These are phyloP conservation scores for Chlorella ohadii DNA, from an alignment of 139 green algal genomes.

Conservation along the genomic window DNA sequence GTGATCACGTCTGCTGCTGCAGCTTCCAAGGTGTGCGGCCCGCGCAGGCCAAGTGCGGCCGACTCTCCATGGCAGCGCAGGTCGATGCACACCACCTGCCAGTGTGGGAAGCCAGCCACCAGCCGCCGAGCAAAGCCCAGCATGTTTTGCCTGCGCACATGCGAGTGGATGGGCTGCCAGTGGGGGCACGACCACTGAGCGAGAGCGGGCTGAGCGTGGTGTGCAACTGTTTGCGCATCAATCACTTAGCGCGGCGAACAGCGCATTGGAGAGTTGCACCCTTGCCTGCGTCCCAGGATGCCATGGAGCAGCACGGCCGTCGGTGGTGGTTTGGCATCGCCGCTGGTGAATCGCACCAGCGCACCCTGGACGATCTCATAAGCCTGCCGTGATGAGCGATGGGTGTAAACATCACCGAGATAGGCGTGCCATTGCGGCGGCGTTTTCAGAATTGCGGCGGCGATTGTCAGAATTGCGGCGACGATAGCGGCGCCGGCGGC, in stretches of 20 bases:
- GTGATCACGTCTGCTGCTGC: constrained; percentile 78
- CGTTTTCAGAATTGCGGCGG: neutral
- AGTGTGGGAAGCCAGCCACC: constrained; percentile 74
- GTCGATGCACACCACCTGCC: constrained; percentile 90
- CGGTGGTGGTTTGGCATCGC: constrained; percentile 56
- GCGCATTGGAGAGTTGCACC: no score
- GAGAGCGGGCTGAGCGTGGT: no score
- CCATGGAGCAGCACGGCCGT: constrained; percentile 95
- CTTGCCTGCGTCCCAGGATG: constrained; percentile 68
- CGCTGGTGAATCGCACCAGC: constrained; percentile 47
- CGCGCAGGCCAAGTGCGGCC: constrained; percentile 42
- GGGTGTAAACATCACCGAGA: neutral
- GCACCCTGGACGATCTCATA: constrained; percentile 68
- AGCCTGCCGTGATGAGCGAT: constrained; percentile 11
- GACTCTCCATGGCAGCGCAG: constrained; percentile 93
- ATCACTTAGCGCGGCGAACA: no score
- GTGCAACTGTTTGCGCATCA: no score
- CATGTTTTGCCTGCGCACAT: constrained; percentile 77
- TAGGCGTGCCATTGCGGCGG: no score
- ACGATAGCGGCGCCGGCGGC: no score
- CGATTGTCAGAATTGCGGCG: neutral
- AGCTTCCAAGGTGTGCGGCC: constrained; percentile 68
- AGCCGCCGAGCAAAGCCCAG: constrained; percentile 77
- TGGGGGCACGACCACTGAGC: no score
- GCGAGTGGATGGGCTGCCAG: no score